Percentiles rank a stretch among this genome's conserved stretches.
Conservation (phyloP, 768 basidiomycete genomes). For the Crassisporium funariophilum region DNA sequence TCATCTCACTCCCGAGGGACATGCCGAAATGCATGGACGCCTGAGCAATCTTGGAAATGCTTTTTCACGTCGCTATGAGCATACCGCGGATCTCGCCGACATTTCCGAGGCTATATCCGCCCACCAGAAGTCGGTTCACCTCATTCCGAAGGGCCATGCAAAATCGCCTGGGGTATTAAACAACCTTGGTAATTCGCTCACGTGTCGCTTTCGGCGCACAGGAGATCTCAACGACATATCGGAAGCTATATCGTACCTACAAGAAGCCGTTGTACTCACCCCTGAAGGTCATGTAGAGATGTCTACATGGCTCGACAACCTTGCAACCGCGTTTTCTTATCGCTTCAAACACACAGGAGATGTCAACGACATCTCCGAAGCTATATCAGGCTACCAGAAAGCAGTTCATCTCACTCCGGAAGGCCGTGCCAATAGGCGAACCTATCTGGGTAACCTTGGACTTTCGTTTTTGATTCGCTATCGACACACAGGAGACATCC, state of each 20-base stretch:
- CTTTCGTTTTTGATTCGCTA: not conserved
- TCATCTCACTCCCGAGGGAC: conserved; percentile 5
- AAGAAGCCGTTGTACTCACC: conserved; percentile 7
- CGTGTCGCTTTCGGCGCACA: conserved; percentile 6
- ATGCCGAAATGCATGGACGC: conserved; percentile 2
- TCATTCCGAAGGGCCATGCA: not conserved
- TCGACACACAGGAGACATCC: not conserved
- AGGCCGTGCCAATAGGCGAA: conserved; percentile 2
- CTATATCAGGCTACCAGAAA: conserved; percentile 11
- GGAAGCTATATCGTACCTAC: conserved; percentile 6
- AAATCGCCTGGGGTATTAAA: not conserved
- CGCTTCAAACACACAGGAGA: conserved; percentile 2
- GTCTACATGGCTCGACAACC: conserved; percentile 1
- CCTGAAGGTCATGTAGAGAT: conserved; percentile 3
- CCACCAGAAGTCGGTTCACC: conserved; percentile 2
- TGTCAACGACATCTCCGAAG: conserved; percentile 1
- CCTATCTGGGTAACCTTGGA: conserved; percentile 4
- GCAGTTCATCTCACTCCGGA: not conserved
- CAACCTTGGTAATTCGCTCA: not conserved
- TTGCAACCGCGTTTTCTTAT: conserved; percentile 4
- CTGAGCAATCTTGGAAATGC: too few species aligned
- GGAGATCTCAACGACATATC: conserved; percentile 15
- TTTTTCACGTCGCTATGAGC: too few species aligned
- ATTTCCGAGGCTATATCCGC: not conserved
- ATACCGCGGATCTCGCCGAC: too few species aligned